Evolutionary conservation across 768 basidiomycete species (phyloP).

Genomic region (Brasilioporus rufonigricans): DNA sequence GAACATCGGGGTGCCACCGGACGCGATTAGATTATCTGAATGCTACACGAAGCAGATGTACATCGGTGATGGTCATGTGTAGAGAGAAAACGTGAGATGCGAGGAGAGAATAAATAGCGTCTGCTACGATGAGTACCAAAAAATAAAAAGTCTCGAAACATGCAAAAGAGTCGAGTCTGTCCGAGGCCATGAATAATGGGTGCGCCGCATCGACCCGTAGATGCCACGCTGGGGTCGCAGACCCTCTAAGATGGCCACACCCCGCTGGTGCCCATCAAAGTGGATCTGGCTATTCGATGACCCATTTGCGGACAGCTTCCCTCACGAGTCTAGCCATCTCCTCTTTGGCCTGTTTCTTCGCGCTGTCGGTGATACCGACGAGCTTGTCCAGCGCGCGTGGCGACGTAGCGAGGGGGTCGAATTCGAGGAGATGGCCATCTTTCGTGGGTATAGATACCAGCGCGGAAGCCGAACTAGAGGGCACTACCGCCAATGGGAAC

Average conservation of each 20-base stretch:
- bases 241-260: too few relatives aligned
- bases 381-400: conserved; percentile 71
- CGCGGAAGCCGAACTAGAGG: conserved; percentile 42
- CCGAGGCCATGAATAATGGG: too few relatives aligned
- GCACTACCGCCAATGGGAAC: too few relatives aligned
- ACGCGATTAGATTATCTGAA: conserved; percentile 11
- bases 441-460: conserved; percentile 75
- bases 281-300: conserved; percentile 40
- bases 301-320: conserved; percentile 77
- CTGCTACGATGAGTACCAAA: not conserved
- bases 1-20: not conserved
- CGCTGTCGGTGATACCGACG: conserved; percentile 75
- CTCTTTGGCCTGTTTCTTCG: conserved; percentile 77
- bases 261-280: too few relatives aligned
- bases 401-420: conserved; percentile 77
- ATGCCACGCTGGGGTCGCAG: too few relatives aligned
- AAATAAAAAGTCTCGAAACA: too few relatives aligned
- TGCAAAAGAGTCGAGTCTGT: not conserved
- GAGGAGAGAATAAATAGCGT: conserved; percentile 12
- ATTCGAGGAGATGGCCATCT: conserved; percentile 80
- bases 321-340: conserved; percentile 74
- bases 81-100: conserved; percentile 1
- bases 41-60: conserved; percentile 20
- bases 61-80: conserved; percentile 10
- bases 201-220: not conserved